Conservation (phyloP, 495 filamentous ascomycete species). For the Aspergillus funiculosus region DNA sequence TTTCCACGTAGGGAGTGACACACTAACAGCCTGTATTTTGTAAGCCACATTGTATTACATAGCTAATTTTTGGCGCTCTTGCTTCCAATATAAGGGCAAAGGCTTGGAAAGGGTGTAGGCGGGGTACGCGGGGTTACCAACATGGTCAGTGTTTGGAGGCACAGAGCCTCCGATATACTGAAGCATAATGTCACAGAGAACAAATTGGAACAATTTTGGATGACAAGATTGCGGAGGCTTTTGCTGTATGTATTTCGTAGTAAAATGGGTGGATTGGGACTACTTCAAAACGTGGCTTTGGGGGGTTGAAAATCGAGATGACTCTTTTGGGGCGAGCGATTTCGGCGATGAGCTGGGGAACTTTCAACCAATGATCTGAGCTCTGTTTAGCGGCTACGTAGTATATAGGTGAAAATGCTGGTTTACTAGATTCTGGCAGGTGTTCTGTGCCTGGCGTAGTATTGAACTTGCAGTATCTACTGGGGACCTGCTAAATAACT, state of each 20-base stretch:
- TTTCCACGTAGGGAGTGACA: constrained; percentile 91
- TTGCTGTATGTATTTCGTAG: not conserved
- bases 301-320: constrained; percentile 2
- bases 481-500: no score
- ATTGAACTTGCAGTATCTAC: no score
- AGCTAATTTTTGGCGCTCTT: not conserved
- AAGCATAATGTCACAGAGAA: constrained; percentile 27
- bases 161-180: constrained; percentile 41
- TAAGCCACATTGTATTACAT: constrained; percentile 5
- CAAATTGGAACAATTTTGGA: constrained; percentile 4
- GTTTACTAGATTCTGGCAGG: no score
- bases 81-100: not conserved
- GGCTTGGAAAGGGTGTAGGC: not conserved
- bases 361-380: constrained; percentile 11
- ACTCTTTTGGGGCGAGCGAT: constrained; percentile 22
- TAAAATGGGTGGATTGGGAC: not conserved
- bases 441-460: no score
- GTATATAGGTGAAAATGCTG: not conserved
- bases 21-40: constrained; percentile 74
- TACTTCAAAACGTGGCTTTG: constrained; percentile 4
- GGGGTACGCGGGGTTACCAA: constrained; percentile 35
- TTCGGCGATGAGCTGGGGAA: constrained; percentile 31
- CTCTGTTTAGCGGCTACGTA: not conserved
- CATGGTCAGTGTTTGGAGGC: constrained; percentile 51
- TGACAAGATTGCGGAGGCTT: constrained; percentile 6